Percentiles rank a stretch among this genome's conserved stretches.
Conservation (phyloP, 2,329 filamentous ascomycete species). For the Claviceps sp. region DNA sequence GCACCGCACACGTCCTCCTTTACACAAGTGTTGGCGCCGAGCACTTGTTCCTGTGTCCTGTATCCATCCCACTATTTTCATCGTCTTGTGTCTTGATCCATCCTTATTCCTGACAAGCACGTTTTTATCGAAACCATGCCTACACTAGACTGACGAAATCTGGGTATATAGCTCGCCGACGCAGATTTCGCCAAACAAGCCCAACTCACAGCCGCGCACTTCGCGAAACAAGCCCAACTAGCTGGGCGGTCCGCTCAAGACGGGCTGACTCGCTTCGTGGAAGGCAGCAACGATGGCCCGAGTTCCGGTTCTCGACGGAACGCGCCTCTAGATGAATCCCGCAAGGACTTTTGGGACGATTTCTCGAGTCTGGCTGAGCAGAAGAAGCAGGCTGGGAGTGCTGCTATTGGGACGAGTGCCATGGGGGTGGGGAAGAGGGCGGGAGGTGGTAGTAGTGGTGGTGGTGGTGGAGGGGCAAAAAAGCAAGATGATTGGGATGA, state of each 20-base stretch:
- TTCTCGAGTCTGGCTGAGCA: conserved; percentile 61
- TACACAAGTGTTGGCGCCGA: too few relatives aligned
- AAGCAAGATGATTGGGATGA: conserved; percentile 50
- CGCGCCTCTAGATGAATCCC: conserved; percentile 44
- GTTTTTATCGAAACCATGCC: not conserved
- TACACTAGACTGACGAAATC: not conserved
- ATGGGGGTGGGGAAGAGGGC: conserved; percentile 39
- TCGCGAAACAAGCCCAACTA: conserved; percentile 51
- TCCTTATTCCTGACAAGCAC: not conserved
- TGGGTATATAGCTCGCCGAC: conserved; percentile 51
- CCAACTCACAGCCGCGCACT: conserved; percentile 48
- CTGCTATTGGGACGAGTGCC: conserved; percentile 44
- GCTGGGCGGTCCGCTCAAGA: conserved; percentile 66
- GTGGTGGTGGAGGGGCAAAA: conserved; percentile 20
- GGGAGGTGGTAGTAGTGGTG: conserved; percentile 12
- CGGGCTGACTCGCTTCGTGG: conserved; percentile 75
- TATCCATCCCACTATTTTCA: too few relatives aligned
- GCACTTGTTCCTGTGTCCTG: too few relatives aligned
- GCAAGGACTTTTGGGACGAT: conserved; percentile 83
- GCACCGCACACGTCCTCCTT: not conserved
- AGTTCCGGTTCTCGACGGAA: conserved; percentile 14
- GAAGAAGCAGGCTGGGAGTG: conserved; percentile 26
- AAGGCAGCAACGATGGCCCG: conserved; percentile 40
- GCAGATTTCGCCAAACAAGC: conserved; percentile 62
- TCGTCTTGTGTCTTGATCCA: not conserved